Conservation (phyloP, 805 yeast genomes). For the Wickerhamomyces bisporus region DNA sequence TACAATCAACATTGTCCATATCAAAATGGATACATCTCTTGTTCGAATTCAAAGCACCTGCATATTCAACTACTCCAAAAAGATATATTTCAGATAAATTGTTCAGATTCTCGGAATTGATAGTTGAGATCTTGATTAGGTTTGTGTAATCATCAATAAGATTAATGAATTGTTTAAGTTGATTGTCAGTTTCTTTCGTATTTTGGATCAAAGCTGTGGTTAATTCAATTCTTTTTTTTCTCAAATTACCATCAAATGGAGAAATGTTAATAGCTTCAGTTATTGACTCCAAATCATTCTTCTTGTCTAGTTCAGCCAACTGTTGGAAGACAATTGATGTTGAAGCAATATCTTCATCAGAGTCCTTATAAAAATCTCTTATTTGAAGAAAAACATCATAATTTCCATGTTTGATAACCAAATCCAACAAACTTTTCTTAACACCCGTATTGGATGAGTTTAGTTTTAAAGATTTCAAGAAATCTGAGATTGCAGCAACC, state of each 20-base stretch:
- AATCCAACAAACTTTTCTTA: conserved; percentile 39
- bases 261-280: conserved; percentile 33
- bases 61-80: conserved; percentile 48
- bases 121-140: conserved; percentile 22
- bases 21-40: conserved; percentile 73
- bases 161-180: conserved; percentile 12
- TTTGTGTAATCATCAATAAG: conserved; percentile 25
- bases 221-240: conserved; percentile 27
- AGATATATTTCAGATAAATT: conserved; percentile 35
- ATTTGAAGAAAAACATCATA: conserved; percentile 29
- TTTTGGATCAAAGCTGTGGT: conserved; percentile 21
- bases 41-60: conserved; percentile 44
- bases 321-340: conserved; percentile 15
- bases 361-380: background rate
- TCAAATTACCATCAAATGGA: conserved; percentile 36
- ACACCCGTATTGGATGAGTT: conserved; percentile 42
- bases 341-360: conserved; percentile 13
- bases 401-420: conserved; percentile 50
- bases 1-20: conserved; percentile 64
- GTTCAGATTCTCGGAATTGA: conserved; percentile 25
- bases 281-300: conserved; percentile 27
- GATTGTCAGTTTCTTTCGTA: conserved; percentile 15
- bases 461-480: conserved; percentile 40
- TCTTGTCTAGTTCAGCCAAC: conserved; percentile 18
- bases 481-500: conserved; percentile 45